Conservation (phyloP, 108 stramenopile species). For the Chaetoceros tenuissimus region DNA sequence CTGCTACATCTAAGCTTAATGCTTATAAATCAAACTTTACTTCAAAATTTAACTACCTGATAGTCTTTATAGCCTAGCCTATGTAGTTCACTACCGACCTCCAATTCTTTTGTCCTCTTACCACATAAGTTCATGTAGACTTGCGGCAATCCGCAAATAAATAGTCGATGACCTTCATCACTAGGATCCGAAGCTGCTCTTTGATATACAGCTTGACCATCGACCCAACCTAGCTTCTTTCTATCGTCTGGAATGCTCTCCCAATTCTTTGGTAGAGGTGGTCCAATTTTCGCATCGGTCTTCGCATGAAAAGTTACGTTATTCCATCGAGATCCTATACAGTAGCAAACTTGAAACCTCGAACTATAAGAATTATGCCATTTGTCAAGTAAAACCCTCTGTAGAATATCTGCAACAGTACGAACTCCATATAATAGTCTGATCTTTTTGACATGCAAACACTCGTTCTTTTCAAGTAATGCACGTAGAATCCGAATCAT, state of each 20-base stretch:
- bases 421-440: neutral
- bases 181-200: neutral
- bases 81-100: neutral
- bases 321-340: neutral
- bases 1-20: no score
- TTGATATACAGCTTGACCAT: neutral
- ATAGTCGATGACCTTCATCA: neutral
- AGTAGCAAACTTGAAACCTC: neutral
- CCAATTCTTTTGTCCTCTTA: neutral
- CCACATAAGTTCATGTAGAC: neutral
- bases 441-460: neutral
- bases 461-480: neutral
- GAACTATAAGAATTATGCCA: neutral
- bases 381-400: neutral
- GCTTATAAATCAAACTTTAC: no score
- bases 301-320: neutral
- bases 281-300: neutral
- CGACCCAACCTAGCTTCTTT: neutral
- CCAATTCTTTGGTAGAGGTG: neutral
- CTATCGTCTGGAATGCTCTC: neutral
- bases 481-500: neutral
- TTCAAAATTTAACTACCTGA: neutral
- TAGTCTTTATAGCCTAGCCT: neutral
- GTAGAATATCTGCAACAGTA: neutral
- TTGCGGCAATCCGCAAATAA: neutral